These are phyloP conservation scores for Candida ascalaphidarum DNA, from an alignment of 805 yeast species.

Conservation along the genomic window DNA sequence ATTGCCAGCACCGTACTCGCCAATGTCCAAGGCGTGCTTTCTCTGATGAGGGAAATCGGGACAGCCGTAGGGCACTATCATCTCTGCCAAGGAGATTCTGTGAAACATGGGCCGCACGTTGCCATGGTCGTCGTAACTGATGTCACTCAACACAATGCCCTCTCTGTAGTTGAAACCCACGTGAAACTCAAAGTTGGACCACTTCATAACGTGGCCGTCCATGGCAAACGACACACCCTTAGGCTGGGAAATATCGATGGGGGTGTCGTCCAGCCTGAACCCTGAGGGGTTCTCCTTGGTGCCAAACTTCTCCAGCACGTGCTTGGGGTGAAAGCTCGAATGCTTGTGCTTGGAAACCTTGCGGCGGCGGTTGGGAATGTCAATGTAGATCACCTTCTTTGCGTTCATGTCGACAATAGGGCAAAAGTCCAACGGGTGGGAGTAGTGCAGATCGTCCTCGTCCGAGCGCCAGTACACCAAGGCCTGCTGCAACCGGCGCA, in stretches of 20 bases:
- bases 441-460: constrained; percentile 70
- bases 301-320: constrained; percentile 52
- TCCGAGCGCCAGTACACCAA: constrained; percentile 67
- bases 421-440: constrained; percentile 74
- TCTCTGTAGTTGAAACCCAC: constrained; percentile 82
- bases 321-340: constrained; percentile 62
- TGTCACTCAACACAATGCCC: constrained; percentile 71
- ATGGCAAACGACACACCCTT: constrained; percentile 73
- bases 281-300: constrained; percentile 35
- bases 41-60: constrained; percentile 79
- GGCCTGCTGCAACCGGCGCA: constrained; percentile 71
- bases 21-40: constrained; percentile 80
- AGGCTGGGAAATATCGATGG: constrained; percentile 69
- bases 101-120: constrained; percentile 67
- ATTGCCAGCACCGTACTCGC: constrained; percentile 84
- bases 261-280: constrained; percentile 55
- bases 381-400: constrained; percentile 61
- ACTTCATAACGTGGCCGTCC: constrained; percentile 59
- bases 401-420: constrained; percentile 74
- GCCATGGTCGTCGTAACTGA: constrained; percentile 70
- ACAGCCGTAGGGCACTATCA: constrained; percentile 80
- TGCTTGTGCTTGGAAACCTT: constrained; percentile 61
- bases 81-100: constrained; percentile 68
- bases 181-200: constrained; percentile 75
- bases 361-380: constrained; percentile 68